These are phyloP conservation scores for Juglanconis oblonga DNA, from an alignment of 2,329 filamentous ascomycete genomes.

Conservation along the genomic window DNA sequence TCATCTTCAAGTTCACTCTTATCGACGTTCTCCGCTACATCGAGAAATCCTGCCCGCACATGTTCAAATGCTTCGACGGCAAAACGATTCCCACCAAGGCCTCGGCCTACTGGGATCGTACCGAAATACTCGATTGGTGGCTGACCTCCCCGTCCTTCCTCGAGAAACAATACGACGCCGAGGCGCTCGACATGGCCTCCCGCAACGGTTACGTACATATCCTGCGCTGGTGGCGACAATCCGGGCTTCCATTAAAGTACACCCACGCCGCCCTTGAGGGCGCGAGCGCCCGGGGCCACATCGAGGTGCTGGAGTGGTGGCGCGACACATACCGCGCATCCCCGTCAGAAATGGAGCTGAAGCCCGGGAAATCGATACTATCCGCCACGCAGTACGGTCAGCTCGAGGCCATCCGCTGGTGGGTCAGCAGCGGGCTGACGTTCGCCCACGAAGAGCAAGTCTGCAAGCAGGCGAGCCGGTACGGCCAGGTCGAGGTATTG, in stretches of 20 bases:
- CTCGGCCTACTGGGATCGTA: conserved; percentile 79
- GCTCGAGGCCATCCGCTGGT: conserved; percentile 77
- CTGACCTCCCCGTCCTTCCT: conserved; percentile 76
- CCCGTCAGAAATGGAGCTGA: conserved; percentile 55
- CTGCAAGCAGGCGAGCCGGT: conserved; percentile 77
- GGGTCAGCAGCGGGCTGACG: conserved; percentile 77
- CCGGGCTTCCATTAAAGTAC: conserved; percentile 75
- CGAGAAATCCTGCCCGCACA: conserved; percentile 60
- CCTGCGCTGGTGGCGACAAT: conserved; percentile 84
- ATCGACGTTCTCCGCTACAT: conserved; percentile 72
- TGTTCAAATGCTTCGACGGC: conserved; percentile 85
- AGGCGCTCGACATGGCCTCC: conserved; percentile 84
- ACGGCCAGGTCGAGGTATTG: conserved; percentile 80
- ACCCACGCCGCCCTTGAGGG: conserved; percentile 85
- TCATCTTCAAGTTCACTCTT: conserved; percentile 89
- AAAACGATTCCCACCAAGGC: conserved; percentile 85
- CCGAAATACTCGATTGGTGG: conserved; percentile 90
- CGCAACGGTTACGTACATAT: conserved; percentile 81
- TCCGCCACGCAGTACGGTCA: conserved; percentile 82
- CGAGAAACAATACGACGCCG: conserved; percentile 80
- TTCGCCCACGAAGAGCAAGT: conserved; percentile 79
- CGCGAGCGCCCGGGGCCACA: conserved; percentile 77
- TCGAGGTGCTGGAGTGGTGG: conserved; percentile 94
- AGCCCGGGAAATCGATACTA: conserved; percentile 80
- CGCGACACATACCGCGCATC: conserved; percentile 64